Conservation (phyloP, 495 filamentous ascomycete species). For the Bacidia rubella region DNA sequence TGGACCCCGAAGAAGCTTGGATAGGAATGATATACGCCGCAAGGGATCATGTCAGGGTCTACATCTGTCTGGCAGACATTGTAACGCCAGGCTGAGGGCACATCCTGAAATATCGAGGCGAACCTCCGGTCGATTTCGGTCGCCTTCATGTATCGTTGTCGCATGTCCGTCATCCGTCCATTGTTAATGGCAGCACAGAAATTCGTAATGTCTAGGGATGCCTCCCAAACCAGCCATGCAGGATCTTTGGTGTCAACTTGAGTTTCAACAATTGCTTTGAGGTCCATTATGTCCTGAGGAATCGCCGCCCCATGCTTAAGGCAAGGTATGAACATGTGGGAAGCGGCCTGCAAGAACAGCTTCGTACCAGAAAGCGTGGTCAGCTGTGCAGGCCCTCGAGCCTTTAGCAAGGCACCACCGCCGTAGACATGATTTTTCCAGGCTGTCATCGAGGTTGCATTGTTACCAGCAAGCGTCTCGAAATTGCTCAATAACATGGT, state of each 20-base stretch:
- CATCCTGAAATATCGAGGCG: neutral
- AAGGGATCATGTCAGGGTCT: neutral
- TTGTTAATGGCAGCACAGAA: neutral
- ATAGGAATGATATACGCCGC: neutral
- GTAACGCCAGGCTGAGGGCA: neutral
- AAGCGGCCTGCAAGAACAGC: neutral
- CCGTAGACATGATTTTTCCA: neutral
- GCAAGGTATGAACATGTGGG: neutral
- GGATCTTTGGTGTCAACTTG: neutral
- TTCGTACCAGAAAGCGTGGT: neutral
- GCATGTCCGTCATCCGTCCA: neutral
- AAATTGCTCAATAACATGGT: neutral
- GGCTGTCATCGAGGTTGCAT: neutral
- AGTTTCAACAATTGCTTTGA: neutral
- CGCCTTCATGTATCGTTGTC: neutral
- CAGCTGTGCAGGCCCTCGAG: neutral
- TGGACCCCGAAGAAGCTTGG: neutral
- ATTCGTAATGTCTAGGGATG: neutral
- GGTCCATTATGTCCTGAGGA: neutral
- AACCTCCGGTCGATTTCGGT: neutral
- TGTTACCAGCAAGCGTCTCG: neutral
- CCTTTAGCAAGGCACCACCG: neutral
- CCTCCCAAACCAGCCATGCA: neutral
- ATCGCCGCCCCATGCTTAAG: neutral
- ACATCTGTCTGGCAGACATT: neutral